Conservation (phyloP, 2,329 filamentous ascomycete genomes). For the Penicillium concentricum region DNA sequence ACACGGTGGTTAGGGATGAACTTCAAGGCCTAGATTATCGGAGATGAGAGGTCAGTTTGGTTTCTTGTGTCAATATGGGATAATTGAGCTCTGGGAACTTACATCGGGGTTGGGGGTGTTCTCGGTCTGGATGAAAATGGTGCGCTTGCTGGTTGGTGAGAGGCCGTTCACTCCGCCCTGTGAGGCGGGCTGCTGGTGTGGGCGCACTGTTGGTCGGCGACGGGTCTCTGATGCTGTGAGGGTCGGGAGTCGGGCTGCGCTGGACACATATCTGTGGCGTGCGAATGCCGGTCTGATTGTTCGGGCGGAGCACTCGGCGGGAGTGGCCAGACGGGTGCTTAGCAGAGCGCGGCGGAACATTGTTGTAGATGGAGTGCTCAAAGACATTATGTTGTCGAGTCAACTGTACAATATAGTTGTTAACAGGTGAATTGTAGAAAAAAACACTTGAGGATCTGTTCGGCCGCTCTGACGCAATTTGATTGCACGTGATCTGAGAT, state of each 20-base stretch:
- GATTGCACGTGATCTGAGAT: slow-evolving; percentile 25
- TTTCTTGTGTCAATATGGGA: not conserved
- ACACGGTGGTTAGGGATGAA: slow-evolving; percentile 90
- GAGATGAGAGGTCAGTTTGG: not conserved
- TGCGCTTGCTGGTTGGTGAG: slow-evolving; percentile 55
- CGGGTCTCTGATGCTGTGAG: slow-evolving; percentile 49
- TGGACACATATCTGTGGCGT: slow-evolving; percentile 43
- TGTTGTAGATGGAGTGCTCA: slow-evolving; percentile 32
- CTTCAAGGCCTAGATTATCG: slow-evolving; percentile 64
- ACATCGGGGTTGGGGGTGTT: slow-evolving; percentile 90
- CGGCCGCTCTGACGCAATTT: slow-evolving; percentile 35
- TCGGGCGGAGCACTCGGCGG: slow-evolving; percentile 29
- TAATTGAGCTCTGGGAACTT: slow-evolving; percentile 24
- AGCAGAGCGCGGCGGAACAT: slow-evolving; percentile 34
- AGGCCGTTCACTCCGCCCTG: slow-evolving; percentile 40
- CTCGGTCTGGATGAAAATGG: slow-evolving; percentile 97
- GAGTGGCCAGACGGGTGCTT: slow-evolving; percentile 21
- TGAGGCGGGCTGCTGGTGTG: slow-evolving; percentile 40
- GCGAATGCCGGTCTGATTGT: slow-evolving; percentile 29
- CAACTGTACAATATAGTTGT: not conserved
- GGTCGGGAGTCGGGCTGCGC: slow-evolving; percentile 45
- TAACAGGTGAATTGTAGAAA: not conserved
- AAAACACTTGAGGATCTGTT: slow-evolving; percentile 1
- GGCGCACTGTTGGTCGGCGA: slow-evolving; percentile 47
- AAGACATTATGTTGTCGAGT: slow-evolving; percentile 28